Base-by-base conservation (phyloP, 257 asterid genomes). In the Solanum rostratum region DNA sequence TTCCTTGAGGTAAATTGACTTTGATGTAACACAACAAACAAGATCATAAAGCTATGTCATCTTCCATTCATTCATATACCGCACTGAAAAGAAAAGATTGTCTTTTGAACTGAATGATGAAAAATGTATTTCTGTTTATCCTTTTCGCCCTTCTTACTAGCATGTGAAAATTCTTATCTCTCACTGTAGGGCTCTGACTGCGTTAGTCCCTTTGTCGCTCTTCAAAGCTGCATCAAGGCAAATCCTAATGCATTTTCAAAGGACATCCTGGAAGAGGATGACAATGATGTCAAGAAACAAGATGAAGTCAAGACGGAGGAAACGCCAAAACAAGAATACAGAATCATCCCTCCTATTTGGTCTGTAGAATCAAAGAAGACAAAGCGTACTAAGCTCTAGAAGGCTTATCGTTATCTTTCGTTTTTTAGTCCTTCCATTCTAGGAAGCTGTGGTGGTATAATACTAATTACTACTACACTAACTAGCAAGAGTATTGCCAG, bases 171-270 rank as follows among this genome's bases (percentile, higher is more conserved):
- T 5, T 5, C 29, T 7, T 70, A 43, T 52, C 63, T 43, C 33
- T 49, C 41, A 19, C 74, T 84, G 83, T 74, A 90, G 88, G 98
- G 98, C 82, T 90, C 97, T 0, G 98, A 94, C 69, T 96, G 97
- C 5, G 97, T 96, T 81, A 50, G 84, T 41, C 98, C 98, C 20
- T 96, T 96, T 18, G 97, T 96, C 85, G 95, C 95, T 78, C 92
- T 96, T 65, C 99, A 95, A 90, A 93, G 85, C 65, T 96, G 99
- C 90, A 92, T 96, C 30, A 92, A 95, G 85, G 91, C 87, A 6
- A 93, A 95, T 70, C 98, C 99, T 5, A 88, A 88, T 76, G 99
- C 99, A 12, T 96, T 96, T 82, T 88, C 98, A 3, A 89, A 91
- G 80, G 98, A 96, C 70, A 81, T 93, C 69, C 79, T 96, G 55